Percentiles rank a stretch among this genome's conserved stretches.
Conservation (phyloP, 306 rosid species). For the Crotalaria pallida region DNA sequence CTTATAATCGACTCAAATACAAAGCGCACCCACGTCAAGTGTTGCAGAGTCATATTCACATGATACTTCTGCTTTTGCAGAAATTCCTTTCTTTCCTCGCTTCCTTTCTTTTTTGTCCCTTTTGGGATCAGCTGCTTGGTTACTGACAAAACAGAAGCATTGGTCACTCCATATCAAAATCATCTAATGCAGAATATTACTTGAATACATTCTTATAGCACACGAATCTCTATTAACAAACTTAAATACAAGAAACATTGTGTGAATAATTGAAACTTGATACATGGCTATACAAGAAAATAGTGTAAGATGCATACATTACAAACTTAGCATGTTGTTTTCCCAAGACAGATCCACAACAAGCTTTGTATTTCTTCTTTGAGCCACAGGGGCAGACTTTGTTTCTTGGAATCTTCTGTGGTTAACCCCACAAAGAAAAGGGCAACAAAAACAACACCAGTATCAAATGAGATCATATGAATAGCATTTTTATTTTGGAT, state of each 20-base stretch:
- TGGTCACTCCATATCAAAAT: neutral
- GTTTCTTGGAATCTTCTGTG: slow-evolving; percentile 61
- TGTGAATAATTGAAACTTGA: neutral
- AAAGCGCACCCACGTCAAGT: slow-evolving; percentile 81
- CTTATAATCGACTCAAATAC: slow-evolving; percentile 47
- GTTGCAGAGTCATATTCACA: slow-evolving; percentile 38
- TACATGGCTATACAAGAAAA: neutral
- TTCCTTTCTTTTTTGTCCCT: slow-evolving; percentile 48
- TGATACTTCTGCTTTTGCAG: slow-evolving; percentile 27
- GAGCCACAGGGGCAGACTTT: slow-evolving; percentile 77
- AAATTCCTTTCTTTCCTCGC: slow-evolving; percentile 47
- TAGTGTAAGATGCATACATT: slow-evolving; percentile 42
- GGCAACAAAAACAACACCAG: slow-evolving; percentile 10
- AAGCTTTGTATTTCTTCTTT: slow-evolving; percentile 72
- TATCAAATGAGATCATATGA: slow-evolving; percentile 1
- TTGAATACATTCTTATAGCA: neutral
- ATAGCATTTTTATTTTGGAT: slow-evolving; percentile 5
- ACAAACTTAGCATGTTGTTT: slow-evolving; percentile 43
- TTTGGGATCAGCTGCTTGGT: slow-evolving; percentile 45
- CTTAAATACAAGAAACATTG: neutral
- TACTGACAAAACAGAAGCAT: slow-evolving; percentile 40
- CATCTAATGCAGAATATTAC: neutral
- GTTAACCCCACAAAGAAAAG: slow-evolving; percentile 12
- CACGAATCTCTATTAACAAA: slow-evolving; percentile 9
- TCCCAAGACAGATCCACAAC: slow-evolving; percentile 59